Base-by-base conservation (phyloP, 1,139 yeast species). In the Diutina siamensis region DNA sequence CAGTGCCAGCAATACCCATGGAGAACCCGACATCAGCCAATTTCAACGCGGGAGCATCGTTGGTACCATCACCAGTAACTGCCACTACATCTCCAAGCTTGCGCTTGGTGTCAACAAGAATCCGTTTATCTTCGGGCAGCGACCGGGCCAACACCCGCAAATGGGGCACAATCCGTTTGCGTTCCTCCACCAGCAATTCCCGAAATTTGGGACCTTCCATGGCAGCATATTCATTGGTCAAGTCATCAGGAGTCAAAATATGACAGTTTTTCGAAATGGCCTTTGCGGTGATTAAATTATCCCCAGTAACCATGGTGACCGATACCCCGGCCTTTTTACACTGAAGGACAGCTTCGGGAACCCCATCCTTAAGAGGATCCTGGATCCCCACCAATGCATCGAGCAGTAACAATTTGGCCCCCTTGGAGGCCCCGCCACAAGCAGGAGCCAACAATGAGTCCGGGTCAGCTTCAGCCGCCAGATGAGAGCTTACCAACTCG, bases 281-380 rank as follows among this genome's bases (percentile, higher is more conserved):
- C 54, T 77, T 78, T 7, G 98, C 98, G 5, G 98, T 92, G 45
- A 78, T 68, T 49, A 89, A 61, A 58, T 89, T 89, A 62, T 92
- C 98, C 62, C 98, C 98, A 21, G 98, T 92, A 45, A 92, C 97
- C 98, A 92, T 92, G 55, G 97, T 76, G 25, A 92, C 97, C 27
- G 83, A 76, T 17, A 92, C 97, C 47, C 98, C 97, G 0, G 98
- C 97, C 38, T 70, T 70, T 54, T 79, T 81, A 65, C 98, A 92
- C 58, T 82, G 83, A 33, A 72, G 69, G 19, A 92, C 96, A 1
- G 98, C 95, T 47, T 83, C 80, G 25, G 80, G 74, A n/a, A 92
- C 97, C 51, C 97, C 97, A 9, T 76, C 76, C 55, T 97, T 80
- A 51, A 92, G 71, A 1, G 98, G 98, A 65, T 92, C 98, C 67